Evolutionary conservation across 2,329 filamentous ascomycete species (phyloP), one percentile per base, ranked within the genome.

Genomic region (Aspergillus sp.): DNA sequence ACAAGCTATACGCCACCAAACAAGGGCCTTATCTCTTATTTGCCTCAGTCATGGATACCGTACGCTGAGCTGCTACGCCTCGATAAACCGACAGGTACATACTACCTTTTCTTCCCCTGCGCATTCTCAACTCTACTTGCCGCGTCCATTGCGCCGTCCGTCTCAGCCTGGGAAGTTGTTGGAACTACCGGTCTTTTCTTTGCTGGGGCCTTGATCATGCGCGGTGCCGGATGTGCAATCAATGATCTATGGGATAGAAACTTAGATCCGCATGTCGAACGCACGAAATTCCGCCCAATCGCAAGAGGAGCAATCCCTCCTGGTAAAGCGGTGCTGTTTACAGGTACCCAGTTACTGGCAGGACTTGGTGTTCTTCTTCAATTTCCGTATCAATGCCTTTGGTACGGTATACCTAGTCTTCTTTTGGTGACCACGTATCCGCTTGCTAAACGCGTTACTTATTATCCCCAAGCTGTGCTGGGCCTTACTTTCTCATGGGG

Each of bases 241-340:
- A 86, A 86, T 67, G 84, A 86, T 65, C 77, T 80, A 36, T 78
- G 82, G 70, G 84, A 86, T 64, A 78, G 80, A 51, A 81, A 83
- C 48, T 73, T 84, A 54, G 84, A 86, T 65, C 80, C 81, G 3
- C 74, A 80, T 61, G 82, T 84, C 8, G 77, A 76, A 63, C 78
- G 83, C 41, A 83, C 81, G 42, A 78, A 79, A 36, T 77, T 81
- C 62, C 77, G 83, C 17, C 83, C 83, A 2, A 80, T 84, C 63
- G 81, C 82, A 11, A 72, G 83, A 57, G 78, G 80, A n/a, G 83
- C 82, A 27, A 73, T 84, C 17, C 78, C 80, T 0, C 77, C 78
- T 8, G 61, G 69, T 36, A 75, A 78, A 10, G 80, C 77, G 8
- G 62, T 81, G 38, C 53, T 81, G 23, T 81, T 81, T 64, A 80